Percentiles rank a stretch among this genome's conserved stretches.
These are phyloP conservation scores for Coelastrella sp. DNA, from an alignment of 139 green algal genomes.

Conservation along the genomic window DNA sequence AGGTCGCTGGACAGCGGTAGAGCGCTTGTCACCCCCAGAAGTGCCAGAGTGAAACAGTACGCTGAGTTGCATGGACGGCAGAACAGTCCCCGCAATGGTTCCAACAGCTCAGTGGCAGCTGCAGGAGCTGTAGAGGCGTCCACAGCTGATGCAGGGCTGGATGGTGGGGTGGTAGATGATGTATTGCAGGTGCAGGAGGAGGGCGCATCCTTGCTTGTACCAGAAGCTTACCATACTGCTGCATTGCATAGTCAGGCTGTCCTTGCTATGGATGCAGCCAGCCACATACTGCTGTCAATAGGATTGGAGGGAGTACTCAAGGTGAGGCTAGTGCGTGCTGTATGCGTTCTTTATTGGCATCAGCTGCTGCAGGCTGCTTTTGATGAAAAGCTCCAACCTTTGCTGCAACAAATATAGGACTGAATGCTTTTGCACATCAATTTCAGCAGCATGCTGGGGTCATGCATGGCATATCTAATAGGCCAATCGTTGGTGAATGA, in stretches of 20 bases:
- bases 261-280: constrained; percentile 8
- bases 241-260: constrained; percentile 10
- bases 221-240: constrained; percentile 7
- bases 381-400: too few species aligned
- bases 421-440: too few species aligned
- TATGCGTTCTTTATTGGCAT: too few species aligned
- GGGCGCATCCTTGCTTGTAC: not conserved
- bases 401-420: too few species aligned
- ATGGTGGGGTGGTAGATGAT: not conserved
- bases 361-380: too few species aligned
- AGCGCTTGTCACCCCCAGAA: not conserved
- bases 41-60: not conserved
- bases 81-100: not conserved
- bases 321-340: not conserved
- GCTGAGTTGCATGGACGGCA: not conserved
- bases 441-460: too few species aligned
- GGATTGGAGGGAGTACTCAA: constrained; percentile 27
- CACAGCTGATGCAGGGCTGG: not conserved
- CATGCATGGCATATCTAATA: too few species aligned
- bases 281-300: not conserved
- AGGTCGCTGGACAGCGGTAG: not conserved
- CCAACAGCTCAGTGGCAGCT: not conserved
- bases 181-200: not conserved
- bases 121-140: not conserved
- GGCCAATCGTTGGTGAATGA: too few species aligned